Base-by-base conservation (phyloP, 441 rosid genomes). In the Erodium trifolium region DNA sequence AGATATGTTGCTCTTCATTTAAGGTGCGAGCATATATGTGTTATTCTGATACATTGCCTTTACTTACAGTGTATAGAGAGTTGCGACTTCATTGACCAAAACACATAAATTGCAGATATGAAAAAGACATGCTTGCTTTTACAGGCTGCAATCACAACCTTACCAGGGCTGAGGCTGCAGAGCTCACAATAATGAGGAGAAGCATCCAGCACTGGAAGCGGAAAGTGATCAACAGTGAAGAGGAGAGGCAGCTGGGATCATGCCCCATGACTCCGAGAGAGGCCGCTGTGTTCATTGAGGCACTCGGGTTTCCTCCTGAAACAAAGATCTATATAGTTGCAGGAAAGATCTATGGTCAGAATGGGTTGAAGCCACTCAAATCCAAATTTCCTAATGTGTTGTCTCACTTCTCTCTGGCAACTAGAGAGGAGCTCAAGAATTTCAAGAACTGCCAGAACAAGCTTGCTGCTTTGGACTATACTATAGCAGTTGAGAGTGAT, bases 401-500 rank as follows among this genome's bases (percentile, higher is more conserved):
- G 9, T 55, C 62, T 55, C 62, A 55, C 19, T n/a, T 18, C 62
- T 55, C 62, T 55, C 23, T 55, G 23, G 62, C 62, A 55, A 55
- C 62, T 55, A 17, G 16, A 55, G 62, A 55, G 19, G 62, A 55
- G 62, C 62, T 55, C 8, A 16, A 55, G 27, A 14, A 14, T 55
- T 14, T 55, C 18, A 55, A 16, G 62, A 16, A 17, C 9, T 55
- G 62, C 62, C 62, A 55, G 62, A 55, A 55, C 9, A 55, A 55
- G 2, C 62, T 55, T 4, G 62, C 62, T 14, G 62, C 62, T 55
- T 16, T 55, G 62, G 62, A 55, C 62, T 16, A 55, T 5, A 14
- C 18, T 55, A 55, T 55, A 55, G 62, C 62, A 55, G 62, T 55
- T 16, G 62, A 55, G 62, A 55, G 62, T 16, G 62, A 55, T 55